Percentiles rank a stretch among this genome's conserved stretches.
Evolutionary conservation across 306 rosid species (phyloP).

Genomic region (Cucumis melo): DNA sequence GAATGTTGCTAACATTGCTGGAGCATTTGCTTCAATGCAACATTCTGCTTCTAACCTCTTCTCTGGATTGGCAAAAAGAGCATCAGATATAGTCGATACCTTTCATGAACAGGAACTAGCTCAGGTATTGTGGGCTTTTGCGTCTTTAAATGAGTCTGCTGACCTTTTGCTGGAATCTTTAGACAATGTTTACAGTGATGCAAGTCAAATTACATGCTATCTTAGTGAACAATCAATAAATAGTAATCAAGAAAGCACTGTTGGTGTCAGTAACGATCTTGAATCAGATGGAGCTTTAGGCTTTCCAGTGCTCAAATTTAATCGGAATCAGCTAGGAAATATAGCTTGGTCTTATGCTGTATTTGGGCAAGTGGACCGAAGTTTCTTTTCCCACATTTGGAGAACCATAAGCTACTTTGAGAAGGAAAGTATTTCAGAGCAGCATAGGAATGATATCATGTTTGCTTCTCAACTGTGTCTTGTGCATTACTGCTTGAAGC

Average conservation of each 20-base stretch:
- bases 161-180: slow-evolving; percentile 49
- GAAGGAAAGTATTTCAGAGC: slow-evolving; percentile 69
- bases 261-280: slow-evolving; percentile 11
- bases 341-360: slow-evolving; percentile 94
- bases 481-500: slow-evolving; percentile 81
- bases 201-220: slow-evolving; percentile 30
- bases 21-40: slow-evolving; percentile 93
- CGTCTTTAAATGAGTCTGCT: slow-evolving; percentile 62
- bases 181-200: slow-evolving; percentile 34
- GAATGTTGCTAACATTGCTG: slow-evolving; percentile 76
- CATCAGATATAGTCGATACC: slow-evolving; percentile 50
- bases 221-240: slow-evolving; percentile 12
- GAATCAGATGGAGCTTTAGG: slow-evolving; percentile 20
- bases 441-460: slow-evolving; percentile 69
- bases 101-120: slow-evolving; percentile 88
- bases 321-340: slow-evolving; percentile 62
- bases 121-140: slow-evolving; percentile 91
- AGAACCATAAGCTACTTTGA: slow-evolving; percentile 47
- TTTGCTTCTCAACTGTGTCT: slow-evolving; percentile 82
- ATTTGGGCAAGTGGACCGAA: slow-evolving; percentile 53
- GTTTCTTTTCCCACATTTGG: slow-evolving; percentile 57
- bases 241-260: slow-evolving; percentile 15
- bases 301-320: slow-evolving; percentile 40
- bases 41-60: slow-evolving; percentile 82
- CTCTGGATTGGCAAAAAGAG: slow-evolving; percentile 44